A percentile compares a stretch with the other conserved stretches of the same genome.
These are phyloP conservation scores for Suhomyces bolitotheri DNA, from an alignment of 1,139 yeast genomes.

Conservation along the genomic window DNA sequence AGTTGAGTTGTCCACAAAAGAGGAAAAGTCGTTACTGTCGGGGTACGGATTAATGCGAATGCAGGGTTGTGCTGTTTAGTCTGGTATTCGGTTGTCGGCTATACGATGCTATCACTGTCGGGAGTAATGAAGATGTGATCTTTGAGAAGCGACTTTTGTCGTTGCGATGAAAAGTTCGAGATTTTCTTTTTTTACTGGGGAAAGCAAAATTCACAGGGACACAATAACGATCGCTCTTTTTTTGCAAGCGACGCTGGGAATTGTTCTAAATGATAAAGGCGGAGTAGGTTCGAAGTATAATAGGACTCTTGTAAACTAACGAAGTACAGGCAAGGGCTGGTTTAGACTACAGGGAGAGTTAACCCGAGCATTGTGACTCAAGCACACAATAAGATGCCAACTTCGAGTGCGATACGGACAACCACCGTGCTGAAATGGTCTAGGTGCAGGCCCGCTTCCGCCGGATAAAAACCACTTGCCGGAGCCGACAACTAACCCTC, in stretches of 20 bases:
- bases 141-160: slow-evolving; percentile 4
- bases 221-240: not conserved
- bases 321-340: not conserved
- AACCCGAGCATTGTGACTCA: not conserved
- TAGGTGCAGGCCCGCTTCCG: slow-evolving; percentile 5
- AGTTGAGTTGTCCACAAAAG: no score
- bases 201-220: not conserved
- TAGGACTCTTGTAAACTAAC: no score
- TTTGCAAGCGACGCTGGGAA: not conserved
- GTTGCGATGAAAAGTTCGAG: slow-evolving; percentile 6
- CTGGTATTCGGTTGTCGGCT: no score
- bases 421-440: not conserved
- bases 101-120: no score
- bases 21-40: no score
- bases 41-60: no score
- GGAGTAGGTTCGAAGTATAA: no score
- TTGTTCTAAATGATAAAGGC: no score
- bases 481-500: no score
- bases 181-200: slow-evolving; percentile 5
- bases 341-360: no score
- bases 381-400: not conserved
- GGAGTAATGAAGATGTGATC: not conserved
- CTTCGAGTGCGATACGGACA: slow-evolving; percentile 8
- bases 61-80: no score
- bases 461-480: no score